Base-by-base conservation (phyloP, 352 stramenopile species). In the Poterioochromonas sp. region DNA sequence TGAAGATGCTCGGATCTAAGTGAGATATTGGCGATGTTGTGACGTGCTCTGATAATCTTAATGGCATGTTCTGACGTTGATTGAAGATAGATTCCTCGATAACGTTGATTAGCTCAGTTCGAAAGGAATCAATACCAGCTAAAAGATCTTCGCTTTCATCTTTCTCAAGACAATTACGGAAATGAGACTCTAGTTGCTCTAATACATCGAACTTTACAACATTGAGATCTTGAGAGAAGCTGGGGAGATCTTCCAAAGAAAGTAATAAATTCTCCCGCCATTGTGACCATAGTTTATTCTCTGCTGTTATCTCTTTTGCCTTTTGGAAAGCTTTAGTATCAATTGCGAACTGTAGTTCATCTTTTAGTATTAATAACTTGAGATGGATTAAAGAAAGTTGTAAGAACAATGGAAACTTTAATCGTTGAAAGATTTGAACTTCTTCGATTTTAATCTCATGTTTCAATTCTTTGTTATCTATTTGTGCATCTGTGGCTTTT, bases 301-400 rank as follows among this genome's bases (percentile, higher is more conserved):
- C 47, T 58, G 47, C 47, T 58, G 47, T 58, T 58, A 58, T 58
- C 47, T 58, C 47, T 58, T 58, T 58, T 58, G 47, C 47, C 47
- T 58, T 58, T 58, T 58, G 47, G 47, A 58, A 58, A 58, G 47
- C 47, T 58, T 58, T 58, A 58, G 47, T 58, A 58, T 58, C 47
- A 58, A 58, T 58, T 58, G 47, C 47, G 47, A 58, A 58, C 47
- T 58, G 47, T 58, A 58, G 26, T 58, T 58, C 47, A 58, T 58
- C 47, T 58, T 58, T 58, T 58, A 58, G 47, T 58, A 58, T 58
- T 58, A 58, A 58, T 58, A 58, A 58, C 47, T 58, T 58, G 47
- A 58, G 47, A 58, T 58, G 47, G 47, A 58, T 58, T 58, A 58
- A 58, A 58, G 47, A 58, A 58, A 58, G 47, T 58, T 58, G 47